Conservation (phyloP, 352 stramenopile species). For the Phytophthora rubi region DNA sequence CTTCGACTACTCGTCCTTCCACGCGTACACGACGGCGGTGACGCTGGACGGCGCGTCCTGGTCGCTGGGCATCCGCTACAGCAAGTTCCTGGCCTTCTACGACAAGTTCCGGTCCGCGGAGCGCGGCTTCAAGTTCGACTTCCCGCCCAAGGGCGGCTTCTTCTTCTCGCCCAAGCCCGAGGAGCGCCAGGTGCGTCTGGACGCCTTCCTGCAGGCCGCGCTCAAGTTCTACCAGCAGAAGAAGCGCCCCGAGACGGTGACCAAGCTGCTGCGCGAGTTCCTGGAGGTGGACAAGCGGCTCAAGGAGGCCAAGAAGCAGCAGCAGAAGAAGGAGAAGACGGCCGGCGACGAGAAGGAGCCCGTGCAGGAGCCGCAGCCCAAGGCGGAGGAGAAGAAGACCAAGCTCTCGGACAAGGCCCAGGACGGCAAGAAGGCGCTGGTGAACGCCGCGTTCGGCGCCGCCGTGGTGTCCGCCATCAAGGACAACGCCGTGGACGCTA, state of each 20-base stretch:
- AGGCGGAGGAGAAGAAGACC: slow-evolving; percentile 16
- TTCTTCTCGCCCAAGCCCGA: slow-evolving; percentile 67
- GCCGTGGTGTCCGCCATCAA: slow-evolving; percentile 39
- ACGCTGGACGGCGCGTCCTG: slow-evolving; percentile 32
- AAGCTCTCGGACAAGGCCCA: slow-evolving; percentile 31
- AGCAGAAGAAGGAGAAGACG: slow-evolving; percentile 26
- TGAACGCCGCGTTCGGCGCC: slow-evolving; percentile 34
- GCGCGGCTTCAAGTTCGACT: slow-evolving; percentile 58
- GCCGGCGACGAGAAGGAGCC: slow-evolving; percentile 39
- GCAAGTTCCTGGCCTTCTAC: slow-evolving; percentile 62
- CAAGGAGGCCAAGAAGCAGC: slow-evolving; percentile 17
- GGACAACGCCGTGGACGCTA: slow-evolving; percentile 37
- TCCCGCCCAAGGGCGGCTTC: slow-evolving; percentile 68
- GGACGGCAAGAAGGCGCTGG: slow-evolving; percentile 39
- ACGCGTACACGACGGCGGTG: slow-evolving; percentile 61
- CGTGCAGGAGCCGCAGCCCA: slow-evolving; percentile 21
- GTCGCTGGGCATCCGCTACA: slow-evolving; percentile 68
- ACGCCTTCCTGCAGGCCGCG: slow-evolving; percentile 63
- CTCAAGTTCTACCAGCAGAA: slow-evolving; percentile 42
- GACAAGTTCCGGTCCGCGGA: slow-evolving; percentile 46
- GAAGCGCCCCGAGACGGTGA: slow-evolving; percentile 35
- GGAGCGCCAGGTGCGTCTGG: slow-evolving; percentile 55
- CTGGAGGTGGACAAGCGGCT: slow-evolving; percentile 49
- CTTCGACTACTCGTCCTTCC: slow-evolving; percentile 44
- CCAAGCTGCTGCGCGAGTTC: slow-evolving; percentile 54